Base-by-base conservation (phyloP, 768 basidiomycete genomes). In the Mycena filopes region DNA sequence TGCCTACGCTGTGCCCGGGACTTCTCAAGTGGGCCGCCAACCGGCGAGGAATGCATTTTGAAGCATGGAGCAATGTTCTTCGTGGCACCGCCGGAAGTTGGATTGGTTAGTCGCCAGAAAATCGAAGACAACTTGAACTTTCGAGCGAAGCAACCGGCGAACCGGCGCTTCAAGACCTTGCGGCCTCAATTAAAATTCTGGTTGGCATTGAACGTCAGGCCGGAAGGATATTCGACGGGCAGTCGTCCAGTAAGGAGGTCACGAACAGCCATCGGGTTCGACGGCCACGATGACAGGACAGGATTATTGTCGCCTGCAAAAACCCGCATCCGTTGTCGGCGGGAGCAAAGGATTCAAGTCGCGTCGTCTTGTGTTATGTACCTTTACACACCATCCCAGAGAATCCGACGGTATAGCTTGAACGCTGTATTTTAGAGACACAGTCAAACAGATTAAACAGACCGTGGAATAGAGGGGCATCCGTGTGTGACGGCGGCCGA, bases 291-390 rank as follows among this genome's bases (percentile, higher is more conserved):
- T n/a, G n/a, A 48, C 6, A 29, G 51, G 33, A 13, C 36, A 26
- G 33, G 33, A 63, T 40, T n/a, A n/a, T n/a, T n/a, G 41, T 28
- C 43, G 33, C 49, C 45, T 53, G 28, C 49, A 48, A 58, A 36
- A 53, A 46, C 21, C 58, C 53, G 58, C 56, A 60, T 66, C 64
- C 64, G 58, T 41, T 49, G 25, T 66, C 25, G 53, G 58, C 58
- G 63, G 56, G 33, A 47, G 26, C 20, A 42, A 23, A n/a, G n/a
- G n/a, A n/a, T n/a, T n/a, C n/a, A n/a, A n/a, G n/a, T n/a, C n/a
- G n/a, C n/a, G n/a, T n/a, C n/a, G n/a, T n/a, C n/a, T n/a, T n/a
- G n/a, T n/a, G n/a, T n/a, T n/a, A n/a, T n/a, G n/a, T n/a, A n/a
- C n/a, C n/a, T n/a, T n/a, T n/a, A n/a, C n/a, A n/a, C n/a, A n/a